Evolutionary conservation across 192 early-diverging fungal genomes (phyloP).

Genomic region (Umbelopsis vinacea): DNA sequence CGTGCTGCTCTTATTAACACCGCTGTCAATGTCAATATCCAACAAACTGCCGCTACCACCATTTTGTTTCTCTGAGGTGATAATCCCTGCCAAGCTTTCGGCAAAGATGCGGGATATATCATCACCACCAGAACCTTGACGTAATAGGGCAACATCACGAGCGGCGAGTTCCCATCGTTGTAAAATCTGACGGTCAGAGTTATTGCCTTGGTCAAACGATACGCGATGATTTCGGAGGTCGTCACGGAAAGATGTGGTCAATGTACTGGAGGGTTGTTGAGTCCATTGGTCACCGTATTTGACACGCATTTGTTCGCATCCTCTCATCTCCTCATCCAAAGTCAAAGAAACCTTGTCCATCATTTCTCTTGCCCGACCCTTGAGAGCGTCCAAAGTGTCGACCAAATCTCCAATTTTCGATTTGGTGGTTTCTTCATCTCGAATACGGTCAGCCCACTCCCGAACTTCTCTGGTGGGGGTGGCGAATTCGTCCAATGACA

Average conservation of each 20-base stretch:
- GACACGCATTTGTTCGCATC: slow-evolving; percentile 80
- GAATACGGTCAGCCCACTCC: slow-evolving; percentile 63
- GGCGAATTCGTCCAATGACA: slow-evolving; percentile 54
- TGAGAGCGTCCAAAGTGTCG: slow-evolving; percentile 66
- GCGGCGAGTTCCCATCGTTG: slow-evolving; percentile 47
- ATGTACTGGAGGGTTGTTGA: slow-evolving; percentile 77
- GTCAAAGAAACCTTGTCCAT: slow-evolving; percentile 68
- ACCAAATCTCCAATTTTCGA: slow-evolving; percentile 60
- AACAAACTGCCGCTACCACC: slow-evolving; percentile 49
- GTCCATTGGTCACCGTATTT: slow-evolving; percentile 85
- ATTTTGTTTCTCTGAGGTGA: slow-evolving; percentile 29
- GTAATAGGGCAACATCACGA: slow-evolving; percentile 51
- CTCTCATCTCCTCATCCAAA: slow-evolving; percentile 88
- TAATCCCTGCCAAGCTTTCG: slow-evolving; percentile 24
- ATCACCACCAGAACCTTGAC: slow-evolving; percentile 42
- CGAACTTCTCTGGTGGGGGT: slow-evolving; percentile 63
- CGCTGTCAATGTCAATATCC: slow-evolving; percentile 56
- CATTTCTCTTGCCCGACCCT: slow-evolving; percentile 62
- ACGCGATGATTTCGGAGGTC: slow-evolving; percentile 76
- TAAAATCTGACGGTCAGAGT: slow-evolving; percentile 58
- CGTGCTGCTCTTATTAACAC: slow-evolving; percentile 36
- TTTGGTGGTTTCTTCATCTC: slow-evolving; percentile 56
- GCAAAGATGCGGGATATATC: slow-evolving; percentile 52
- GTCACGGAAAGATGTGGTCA: slow-evolving; percentile 74
- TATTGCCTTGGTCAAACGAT: slow-evolving; percentile 76